These are phyloP conservation scores for Pseudopyrenochaeta lycopersici DNA, from an alignment of 2,329 filamentous ascomycete species.

Conservation along the genomic window DNA sequence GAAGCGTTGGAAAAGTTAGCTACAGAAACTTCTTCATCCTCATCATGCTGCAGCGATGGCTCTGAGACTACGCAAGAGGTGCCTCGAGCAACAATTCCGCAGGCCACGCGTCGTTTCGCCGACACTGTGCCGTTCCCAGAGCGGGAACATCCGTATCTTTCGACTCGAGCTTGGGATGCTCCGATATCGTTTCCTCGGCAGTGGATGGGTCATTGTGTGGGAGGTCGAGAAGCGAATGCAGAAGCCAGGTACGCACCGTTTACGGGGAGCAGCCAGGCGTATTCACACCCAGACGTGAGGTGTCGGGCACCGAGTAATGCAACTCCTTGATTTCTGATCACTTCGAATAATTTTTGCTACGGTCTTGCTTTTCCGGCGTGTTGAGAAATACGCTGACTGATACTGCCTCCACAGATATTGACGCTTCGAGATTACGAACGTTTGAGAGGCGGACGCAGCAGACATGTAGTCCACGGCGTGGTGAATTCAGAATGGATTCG, in stretches of 20 bases:
- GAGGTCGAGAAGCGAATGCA: conserved; percentile 1
- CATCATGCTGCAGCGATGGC: conserved; percentile 15
- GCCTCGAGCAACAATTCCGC: conserved; percentile 27
- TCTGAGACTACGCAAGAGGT: conserved; percentile 26
- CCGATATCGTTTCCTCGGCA: conserved; percentile 20
- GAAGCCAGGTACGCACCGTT: conserved; percentile 31
- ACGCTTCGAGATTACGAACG: conserved; percentile 1
- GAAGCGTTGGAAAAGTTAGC: conserved; percentile 16
- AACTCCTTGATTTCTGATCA: conserved; percentile 19
- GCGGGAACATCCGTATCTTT: conserved; percentile 12
- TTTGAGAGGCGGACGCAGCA: conserved; percentile 1
- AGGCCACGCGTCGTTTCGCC: conserved; percentile 12
- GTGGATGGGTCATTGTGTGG: conserved; percentile 13
- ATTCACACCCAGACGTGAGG: conserved; percentile 18
- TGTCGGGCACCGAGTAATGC: conserved; percentile 32
- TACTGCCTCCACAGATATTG: conserved; percentile 10
- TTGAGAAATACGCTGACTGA: conserved; percentile 8
- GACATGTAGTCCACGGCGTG: background rate
- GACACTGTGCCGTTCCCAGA: conserved; percentile 12
- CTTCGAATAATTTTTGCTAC: conserved; percentile 15
- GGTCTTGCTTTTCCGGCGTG: background rate
- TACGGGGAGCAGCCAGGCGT: conserved; percentile 5
- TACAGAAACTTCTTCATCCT: conserved; percentile 7
- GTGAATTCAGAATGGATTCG: too few species aligned
- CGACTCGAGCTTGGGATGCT: conserved; percentile 11